Percentiles rank a stretch among this genome's conserved stretches.
phyloP scores from a whole-genome alignment of 176 grass and related monocot genomes.

The Cenchrus fungigraminus region DNA sequence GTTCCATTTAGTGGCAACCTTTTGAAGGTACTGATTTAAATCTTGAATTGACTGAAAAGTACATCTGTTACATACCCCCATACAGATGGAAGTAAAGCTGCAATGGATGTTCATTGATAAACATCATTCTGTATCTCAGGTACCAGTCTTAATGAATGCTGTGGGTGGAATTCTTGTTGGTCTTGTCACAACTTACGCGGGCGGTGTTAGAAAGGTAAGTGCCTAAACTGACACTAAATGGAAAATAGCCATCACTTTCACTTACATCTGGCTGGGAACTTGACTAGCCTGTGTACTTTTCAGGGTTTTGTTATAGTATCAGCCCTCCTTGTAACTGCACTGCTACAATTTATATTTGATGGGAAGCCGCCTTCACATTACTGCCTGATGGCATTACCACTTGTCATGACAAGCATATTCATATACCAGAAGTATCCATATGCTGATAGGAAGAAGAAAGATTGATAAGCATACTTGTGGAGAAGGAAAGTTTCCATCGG shows the following conservation, averaged over 20 bases:
- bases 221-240: slow-evolving; percentile 33
- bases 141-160: slow-evolving; percentile 88
- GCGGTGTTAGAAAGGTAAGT: slow-evolving; percentile 93
- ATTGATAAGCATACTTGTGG: slow-evolving; percentile 41
- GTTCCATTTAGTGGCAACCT: slow-evolving; percentile 20
- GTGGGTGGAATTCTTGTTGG: slow-evolving; percentile 97
- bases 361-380: slow-evolving; percentile 81
- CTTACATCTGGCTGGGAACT: slow-evolving; percentile 21
- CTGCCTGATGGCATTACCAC: slow-evolving; percentile 76
- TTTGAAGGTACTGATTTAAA: slow-evolving; percentile 26
- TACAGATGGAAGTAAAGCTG: slow-evolving; percentile 20
- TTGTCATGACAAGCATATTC: slow-evolving; percentile 89
- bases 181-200: slow-evolving; percentile 94
- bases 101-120: slow-evolving; percentile 8
- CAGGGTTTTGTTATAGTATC: slow-evolving; percentile 99
- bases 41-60: slow-evolving; percentile 4
- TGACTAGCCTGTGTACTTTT: slow-evolving; percentile 40
- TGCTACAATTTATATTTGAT: slow-evolving; percentile 85
- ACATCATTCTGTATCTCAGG: slow-evolving; percentile 49
- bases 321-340: slow-evolving; percentile 89
- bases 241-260: slow-evolving; percentile 20
- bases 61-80: slow-evolving; percentile 16
- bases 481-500: slow-evolving; percentile 36
- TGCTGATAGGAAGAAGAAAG: slow-evolving; percentile 82
- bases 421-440: slow-evolving; percentile 99